Conservation (phyloP, 2,329 filamentous ascomycete species). For the Clarireedia homoeocarpa region DNA sequence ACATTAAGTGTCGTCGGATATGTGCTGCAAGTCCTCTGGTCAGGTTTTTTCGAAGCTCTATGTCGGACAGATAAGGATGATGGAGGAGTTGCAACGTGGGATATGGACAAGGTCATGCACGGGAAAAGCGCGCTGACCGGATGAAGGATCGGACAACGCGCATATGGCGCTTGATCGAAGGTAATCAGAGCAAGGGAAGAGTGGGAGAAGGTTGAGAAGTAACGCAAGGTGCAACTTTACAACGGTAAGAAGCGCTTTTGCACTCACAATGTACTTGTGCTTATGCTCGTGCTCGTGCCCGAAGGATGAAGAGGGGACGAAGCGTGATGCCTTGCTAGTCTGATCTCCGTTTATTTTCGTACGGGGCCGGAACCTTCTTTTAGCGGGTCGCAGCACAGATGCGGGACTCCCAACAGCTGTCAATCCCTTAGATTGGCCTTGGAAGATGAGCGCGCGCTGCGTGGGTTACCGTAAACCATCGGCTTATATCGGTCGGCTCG, state of each 20-base stretch:
- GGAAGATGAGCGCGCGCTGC: too few species aligned
- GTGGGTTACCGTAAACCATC: neutral
- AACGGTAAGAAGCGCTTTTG: too few species aligned
- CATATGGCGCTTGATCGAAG: constrained; percentile 5
- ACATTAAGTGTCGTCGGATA: constrained; percentile 6
- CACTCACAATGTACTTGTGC: too few species aligned
- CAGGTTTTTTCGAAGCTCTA: neutral
- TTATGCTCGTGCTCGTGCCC: too few species aligned
- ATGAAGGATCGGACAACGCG: neutral
- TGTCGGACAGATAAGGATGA: constrained; percentile 5
- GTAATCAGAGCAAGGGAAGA: neutral
- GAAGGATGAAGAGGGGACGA: too few species aligned
- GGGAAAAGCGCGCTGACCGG: constrained; percentile 4
- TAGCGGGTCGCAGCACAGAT: neutral
- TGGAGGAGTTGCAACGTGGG: constrained; percentile 8
- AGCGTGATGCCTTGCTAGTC: neutral
- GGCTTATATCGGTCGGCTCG: neutral
- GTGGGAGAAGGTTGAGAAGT: neutral
- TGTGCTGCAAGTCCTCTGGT: constrained; percentile 6
- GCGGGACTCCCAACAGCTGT: too few species aligned
- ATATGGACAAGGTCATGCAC: constrained; percentile 6
- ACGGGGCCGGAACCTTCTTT: neutral
- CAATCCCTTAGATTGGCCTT: too few species aligned
- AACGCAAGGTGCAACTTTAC: neutral
- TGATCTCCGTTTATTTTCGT: neutral